Evolutionary conservation across 306 rosid species (phyloP).

Genomic region (Medicago ruthenica): DNA sequence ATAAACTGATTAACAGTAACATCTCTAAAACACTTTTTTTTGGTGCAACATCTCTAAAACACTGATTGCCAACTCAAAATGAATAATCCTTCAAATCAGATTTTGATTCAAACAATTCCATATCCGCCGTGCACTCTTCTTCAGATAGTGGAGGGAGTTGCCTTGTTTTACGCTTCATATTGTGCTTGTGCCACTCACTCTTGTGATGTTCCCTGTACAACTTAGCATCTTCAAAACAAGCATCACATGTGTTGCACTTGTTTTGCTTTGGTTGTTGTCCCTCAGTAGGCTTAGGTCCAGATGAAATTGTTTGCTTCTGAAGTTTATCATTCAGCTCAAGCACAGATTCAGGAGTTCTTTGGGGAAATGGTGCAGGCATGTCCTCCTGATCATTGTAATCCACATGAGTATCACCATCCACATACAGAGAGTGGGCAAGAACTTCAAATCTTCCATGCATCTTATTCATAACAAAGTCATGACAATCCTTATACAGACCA

Average conservation of each 20-base stretch:
- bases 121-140: conserved; percentile 77
- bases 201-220: conserved; percentile 85
- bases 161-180: conserved; percentile 79
- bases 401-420: conserved; percentile 73
- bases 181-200: conserved; percentile 97
- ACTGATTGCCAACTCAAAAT: conserved; percentile 51
- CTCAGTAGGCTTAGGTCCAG: conserved; percentile 40
- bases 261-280: conserved; percentile 71
- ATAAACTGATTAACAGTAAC: not conserved
- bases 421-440: conserved; percentile 77
- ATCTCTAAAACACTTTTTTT: not conserved
- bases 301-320: conserved; percentile 66
- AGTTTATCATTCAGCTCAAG: conserved; percentile 63
- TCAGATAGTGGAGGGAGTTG: conserved; percentile 80
- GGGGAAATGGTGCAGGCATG: conserved; percentile 48
- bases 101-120: conserved; percentile 64
- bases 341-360: conserved; percentile 55
- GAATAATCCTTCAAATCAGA: conserved; percentile 88
- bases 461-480: conserved; percentile 64
- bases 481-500: conserved; percentile 78
- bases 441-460: conserved; percentile 87
- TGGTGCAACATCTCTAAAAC: not conserved
- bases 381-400: conserved; percentile 74
- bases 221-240: conserved; percentile 61
- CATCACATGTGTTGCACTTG: conserved; percentile 76